Conservation (phyloP, 257 asterid species). For the Lavandula angustifolia region DNA sequence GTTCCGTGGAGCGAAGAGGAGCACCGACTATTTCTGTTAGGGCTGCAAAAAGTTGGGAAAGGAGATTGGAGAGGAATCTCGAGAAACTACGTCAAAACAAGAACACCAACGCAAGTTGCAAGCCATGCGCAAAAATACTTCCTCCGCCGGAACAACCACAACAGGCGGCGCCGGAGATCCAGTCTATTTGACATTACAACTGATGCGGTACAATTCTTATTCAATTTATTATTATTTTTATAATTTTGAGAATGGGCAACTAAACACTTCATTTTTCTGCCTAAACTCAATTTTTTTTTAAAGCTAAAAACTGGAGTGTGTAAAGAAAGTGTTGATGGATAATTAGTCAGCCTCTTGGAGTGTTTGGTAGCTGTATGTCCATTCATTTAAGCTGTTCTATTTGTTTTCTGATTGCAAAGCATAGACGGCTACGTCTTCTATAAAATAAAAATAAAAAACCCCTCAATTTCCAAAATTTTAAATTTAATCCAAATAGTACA, state of each 20-base stretch:
- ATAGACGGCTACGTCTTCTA: too few species aligned
- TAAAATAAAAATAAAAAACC: too few species aligned
- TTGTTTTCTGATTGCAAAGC: too few species aligned
- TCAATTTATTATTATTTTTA: neutral
- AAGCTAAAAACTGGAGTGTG: too few species aligned
- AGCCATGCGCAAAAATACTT: slow-evolving; percentile 98
- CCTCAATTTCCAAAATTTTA: too few species aligned
- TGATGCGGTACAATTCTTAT: slow-evolving; percentile 50
- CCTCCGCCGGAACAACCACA: slow-evolving; percentile 78
- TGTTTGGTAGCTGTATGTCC: too few species aligned
- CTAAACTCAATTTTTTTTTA: too few species aligned
- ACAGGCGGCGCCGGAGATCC: slow-evolving; percentile 90
- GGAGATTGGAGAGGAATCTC: slow-evolving; percentile 99
- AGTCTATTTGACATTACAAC: slow-evolving; percentile 95
- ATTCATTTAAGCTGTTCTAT: too few species aligned
- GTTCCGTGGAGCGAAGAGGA: slow-evolving; percentile 98
- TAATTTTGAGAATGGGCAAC: neutral
- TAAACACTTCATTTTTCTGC: neutral
- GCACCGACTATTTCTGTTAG: slow-evolving; percentile 77
- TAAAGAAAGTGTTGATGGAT: too few species aligned
- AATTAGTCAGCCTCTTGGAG: too few species aligned
- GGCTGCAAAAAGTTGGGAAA: slow-evolving; percentile 90
- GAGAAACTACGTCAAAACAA: slow-evolving; percentile 82
- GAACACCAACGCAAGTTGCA: slow-evolving; percentile 97
- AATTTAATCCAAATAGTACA: too few species aligned